phyloP scores from a whole-genome alignment of 352 stramenopile genomes.

The Aphanomyces astaci region DNA sequence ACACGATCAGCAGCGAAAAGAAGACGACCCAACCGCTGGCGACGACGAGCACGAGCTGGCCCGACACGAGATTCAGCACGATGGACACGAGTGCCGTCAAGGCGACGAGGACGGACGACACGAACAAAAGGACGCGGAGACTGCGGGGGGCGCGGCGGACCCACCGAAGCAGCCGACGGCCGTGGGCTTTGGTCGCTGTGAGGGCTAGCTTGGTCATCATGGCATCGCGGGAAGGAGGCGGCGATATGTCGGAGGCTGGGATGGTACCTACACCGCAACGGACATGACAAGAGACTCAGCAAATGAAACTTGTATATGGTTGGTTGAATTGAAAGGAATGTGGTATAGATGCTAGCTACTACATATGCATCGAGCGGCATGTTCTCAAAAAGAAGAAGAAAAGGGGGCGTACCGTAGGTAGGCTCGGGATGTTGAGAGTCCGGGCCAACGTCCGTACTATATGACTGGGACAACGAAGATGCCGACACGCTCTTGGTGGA shows the following conservation, averaged over 20 bases:
- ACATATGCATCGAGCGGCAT: no score
- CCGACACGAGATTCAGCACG: constrained; percentile 11
- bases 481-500: neutral
- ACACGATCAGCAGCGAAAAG: constrained; percentile 10
- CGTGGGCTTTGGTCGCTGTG: constrained; percentile 13
- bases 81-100: neutral
- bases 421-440: no score
- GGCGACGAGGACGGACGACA: neutral
- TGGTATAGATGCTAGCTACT: no score
- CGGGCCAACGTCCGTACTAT: neutral
- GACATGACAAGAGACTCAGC: no score
- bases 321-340: no score
- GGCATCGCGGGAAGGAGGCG: neutral
- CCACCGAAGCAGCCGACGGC: constrained; percentile 15
- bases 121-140: constrained; percentile 17
- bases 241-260: neutral
- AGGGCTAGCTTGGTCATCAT: constrained; percentile 10
- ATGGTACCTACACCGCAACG: neutral
- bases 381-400: no score
- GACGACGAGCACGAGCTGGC: neutral
- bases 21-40: constrained; percentile 18
- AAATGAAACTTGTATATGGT: no score
- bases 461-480: neutral
- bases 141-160: constrained; percentile 10
- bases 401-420: neutral